phyloP scores from a whole-genome alignment of 2,329 filamentous ascomycete genomes.

The Didymella glomerata region DNA sequence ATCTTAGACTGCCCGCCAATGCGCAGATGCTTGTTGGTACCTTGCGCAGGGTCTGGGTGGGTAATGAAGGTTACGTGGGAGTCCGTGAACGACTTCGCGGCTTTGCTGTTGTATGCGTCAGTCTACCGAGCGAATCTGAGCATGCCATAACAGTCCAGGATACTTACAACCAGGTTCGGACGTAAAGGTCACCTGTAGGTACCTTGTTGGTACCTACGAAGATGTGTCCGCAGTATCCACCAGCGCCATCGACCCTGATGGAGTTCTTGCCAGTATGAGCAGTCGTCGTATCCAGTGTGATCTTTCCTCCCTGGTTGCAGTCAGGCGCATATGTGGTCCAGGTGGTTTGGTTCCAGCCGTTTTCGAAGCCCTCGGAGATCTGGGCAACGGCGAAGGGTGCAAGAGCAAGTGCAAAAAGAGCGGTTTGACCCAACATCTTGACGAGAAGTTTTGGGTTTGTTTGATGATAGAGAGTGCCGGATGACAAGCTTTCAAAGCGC shows the following conservation, averaged over 20 bases:
- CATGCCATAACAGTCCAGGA: background rate
- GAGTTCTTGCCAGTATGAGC: slow-evolving; percentile 69
- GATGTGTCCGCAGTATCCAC: slow-evolving; percentile 63
- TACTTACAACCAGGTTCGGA: slow-evolving; percentile 64
- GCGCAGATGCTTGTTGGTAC: slow-evolving; percentile 66
- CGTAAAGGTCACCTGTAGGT: slow-evolving; percentile 66
- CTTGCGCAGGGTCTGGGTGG: slow-evolving; percentile 67
- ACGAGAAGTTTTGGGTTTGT: background rate
- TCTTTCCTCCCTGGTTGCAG: slow-evolving; percentile 67
- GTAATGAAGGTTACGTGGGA: slow-evolving; percentile 70
- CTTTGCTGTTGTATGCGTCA: slow-evolving; percentile 56
- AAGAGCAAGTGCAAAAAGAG: slow-evolving; percentile 57
- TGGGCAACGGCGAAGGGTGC: slow-evolving; percentile 61
- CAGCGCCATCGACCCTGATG: slow-evolving; percentile 75
- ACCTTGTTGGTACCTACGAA: slow-evolving; percentile 68
- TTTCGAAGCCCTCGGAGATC: slow-evolving; percentile 65
- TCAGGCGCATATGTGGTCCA: slow-evolving; percentile 68
- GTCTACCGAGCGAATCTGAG: background rate
- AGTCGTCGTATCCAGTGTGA: slow-evolving; percentile 64
- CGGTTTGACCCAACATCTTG: slow-evolving; percentile 56
- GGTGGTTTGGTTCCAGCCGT: slow-evolving; percentile 64
- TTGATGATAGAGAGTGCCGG: background rate
- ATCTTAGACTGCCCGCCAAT: slow-evolving; percentile 69
- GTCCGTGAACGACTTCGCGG: slow-evolving; percentile 64
- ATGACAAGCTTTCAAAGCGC: slow-evolving; percentile 4